Evolutionary conservation across 495 filamentous ascomycete genomes (phyloP).

Genomic region (Thermothielavioides terrestris): DNA sequence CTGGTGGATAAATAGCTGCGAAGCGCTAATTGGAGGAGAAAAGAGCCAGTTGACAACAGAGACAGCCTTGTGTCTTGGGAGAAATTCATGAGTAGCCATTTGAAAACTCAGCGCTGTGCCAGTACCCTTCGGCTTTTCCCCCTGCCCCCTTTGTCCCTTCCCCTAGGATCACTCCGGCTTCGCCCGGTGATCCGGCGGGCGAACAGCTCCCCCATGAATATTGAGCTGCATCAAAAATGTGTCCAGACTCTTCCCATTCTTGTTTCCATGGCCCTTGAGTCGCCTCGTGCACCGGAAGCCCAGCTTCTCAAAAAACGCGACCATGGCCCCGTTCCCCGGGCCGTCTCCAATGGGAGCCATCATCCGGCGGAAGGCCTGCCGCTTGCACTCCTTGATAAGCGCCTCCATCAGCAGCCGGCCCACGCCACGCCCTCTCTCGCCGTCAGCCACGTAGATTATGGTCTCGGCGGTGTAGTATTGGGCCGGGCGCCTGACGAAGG

Average conservation of each 20-base stretch:
- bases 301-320: neutral
- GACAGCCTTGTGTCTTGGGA: no score
- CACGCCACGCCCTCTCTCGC: neutral
- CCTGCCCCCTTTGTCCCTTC: no score
- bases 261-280: conserved; percentile 1
- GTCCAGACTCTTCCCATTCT: conserved; percentile 7
- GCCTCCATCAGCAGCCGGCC: neutral
- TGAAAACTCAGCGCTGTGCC: no score
- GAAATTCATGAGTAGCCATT: no score
- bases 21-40: no score
- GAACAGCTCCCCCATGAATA: neutral
- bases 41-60: no score
- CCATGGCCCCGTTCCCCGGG: neutral
- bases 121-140: no score
- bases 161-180: no score
- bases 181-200: no score
- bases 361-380: neutral
- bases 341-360: conserved; percentile 2
- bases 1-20: no score
- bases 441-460: neutral
- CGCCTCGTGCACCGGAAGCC: neutral
- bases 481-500: neutral
- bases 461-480: conserved; percentile 2
- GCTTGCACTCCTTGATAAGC: neutral
- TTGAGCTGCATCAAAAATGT: conserved; percentile 3